Conservation (phyloP, 2,329 filamentous ascomycete species). For the Calycina marina region DNA sequence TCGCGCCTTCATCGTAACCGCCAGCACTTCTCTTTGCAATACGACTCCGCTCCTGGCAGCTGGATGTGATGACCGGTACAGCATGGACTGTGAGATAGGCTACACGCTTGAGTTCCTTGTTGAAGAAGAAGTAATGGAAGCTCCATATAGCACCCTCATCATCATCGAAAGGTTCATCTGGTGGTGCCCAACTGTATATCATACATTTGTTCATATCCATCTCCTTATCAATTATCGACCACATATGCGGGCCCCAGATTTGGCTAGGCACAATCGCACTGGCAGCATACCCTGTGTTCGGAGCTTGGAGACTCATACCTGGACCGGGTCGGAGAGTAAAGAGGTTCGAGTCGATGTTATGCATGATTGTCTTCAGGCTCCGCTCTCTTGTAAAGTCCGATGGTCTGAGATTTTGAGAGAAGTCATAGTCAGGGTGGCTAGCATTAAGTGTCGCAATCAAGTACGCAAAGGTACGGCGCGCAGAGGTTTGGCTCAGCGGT, state of each 20-base stretch:
- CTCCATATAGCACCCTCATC: constrained; percentile 93
- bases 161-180: constrained; percentile 80
- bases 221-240: constrained; percentile 83
- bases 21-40: constrained; percentile 17
- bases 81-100: constrained; percentile 87
- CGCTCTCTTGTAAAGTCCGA: constrained; percentile 81
- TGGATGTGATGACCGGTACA: constrained; percentile 61
- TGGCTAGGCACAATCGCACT: constrained; percentile 32
- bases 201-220: constrained; percentile 85
- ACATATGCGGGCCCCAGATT: constrained; percentile 80
- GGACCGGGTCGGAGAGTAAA: constrained; percentile 66
- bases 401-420: constrained; percentile 79
- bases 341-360: constrained; percentile 64
- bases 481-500: constrained; percentile 72
- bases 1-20: constrained; percentile 36
- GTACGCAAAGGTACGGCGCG: constrained; percentile 86
- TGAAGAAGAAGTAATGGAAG: constrained; percentile 96
- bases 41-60: constrained; percentile 31
- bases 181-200: constrained; percentile 78
- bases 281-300: constrained; percentile 24
- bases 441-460: constrained; percentile 93
- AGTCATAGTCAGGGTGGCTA: constrained; percentile 92
- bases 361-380: constrained; percentile 52
- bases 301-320: constrained; percentile 24
- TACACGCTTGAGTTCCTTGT: constrained; percentile 79